Base-by-base conservation (phyloP, 1,284 basidiomycete species). In the Moniliophthora roreri region DNA sequence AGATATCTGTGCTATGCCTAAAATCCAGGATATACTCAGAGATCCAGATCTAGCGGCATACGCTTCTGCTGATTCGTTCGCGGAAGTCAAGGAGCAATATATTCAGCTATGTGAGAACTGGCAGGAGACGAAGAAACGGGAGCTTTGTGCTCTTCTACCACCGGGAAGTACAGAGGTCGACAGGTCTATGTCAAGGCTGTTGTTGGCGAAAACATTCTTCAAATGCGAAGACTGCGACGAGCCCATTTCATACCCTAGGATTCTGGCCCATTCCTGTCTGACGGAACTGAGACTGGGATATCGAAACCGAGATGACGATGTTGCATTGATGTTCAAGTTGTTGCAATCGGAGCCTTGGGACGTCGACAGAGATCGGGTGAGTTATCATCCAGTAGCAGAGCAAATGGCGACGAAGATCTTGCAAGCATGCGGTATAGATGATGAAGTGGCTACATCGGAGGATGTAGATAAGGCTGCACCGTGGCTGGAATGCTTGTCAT, bases 171-270 rank as follows among this genome's bases (percentile, higher is more conserved):
- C 10, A 18, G 16, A 16, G 38, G n/a, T 6, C 15, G 21, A 35
- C n/a, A 36, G 8, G 15, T 51, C 42, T 36, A 38, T 47, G 51
- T 23, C 23, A 20, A 45, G 48, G 10, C 52, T 69, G 9, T 42
- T 60, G 2, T 62, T 65, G 48, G 66, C 69, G 6, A 62, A 62
- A 0, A 66, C 65, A 11, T 66, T 65, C 48, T 70, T 69, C 56
- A 58, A 60, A 24, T 69, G 69, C 50, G 51, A 53, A 13, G 59
- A 53, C 34, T 67, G 66, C 46, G 53, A 47, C 3, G 65, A 69
- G 36, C 63, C 64, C 9, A 64, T 69, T 6, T 57, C 63, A 1
- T 70, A 68, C 41, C 66, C 67, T 4, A 58, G 65, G 9, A 59
- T 69, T 40, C 51, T 68, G 16, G 59, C 60, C 21, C 67, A 69